Evolutionary conservation across 1,284 basidiomycete genomes (phyloP), one percentile per base, ranked within the genome.

Genomic region (Tylopilus sp.): DNA sequence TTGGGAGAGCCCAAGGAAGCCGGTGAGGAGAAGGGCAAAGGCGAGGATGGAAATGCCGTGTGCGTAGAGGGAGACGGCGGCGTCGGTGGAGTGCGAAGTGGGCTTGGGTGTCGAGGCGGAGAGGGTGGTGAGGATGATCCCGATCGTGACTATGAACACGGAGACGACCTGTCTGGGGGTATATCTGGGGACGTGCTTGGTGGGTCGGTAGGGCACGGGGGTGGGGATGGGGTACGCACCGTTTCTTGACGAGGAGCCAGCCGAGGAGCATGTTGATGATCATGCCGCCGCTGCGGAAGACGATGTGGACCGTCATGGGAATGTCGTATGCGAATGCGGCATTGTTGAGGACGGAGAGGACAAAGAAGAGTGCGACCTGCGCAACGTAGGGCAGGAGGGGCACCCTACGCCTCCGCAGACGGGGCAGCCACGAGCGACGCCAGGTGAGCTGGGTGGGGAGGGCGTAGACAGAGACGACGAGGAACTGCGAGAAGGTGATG

Each of bases 301-400:
- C 91, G 68, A 98, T 97, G 70, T 98, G 94, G 1, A 98, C 88
- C 0, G 91, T 76, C 83, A 97, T 92, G 15, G 94, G 94, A 53
- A 97, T 89, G 54, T 81, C 72, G 63, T 84, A 94, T 5, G 84
- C 90, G 67, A 98, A 97, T 1, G 93, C 94, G 24, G 83, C 84
- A 72, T 97, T 98, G 73, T 98, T 98, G 62, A 98, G 75, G 51
- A 87, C 67, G n/a, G 89, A 93, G 52, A 94, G 81, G 8, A 80
- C 70, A 56, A 91, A 87, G 72, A 95, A 96, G 37, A 98, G 76
- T 2, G 78, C 76, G 42, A 97, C 94, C 72, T 97, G 94, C 1
- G 88, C 74, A 20, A 88, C 64, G 77, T 96, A 96, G 11, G 87
- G 76, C 14, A 73, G 69, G 20, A 98, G 67, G 1, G 94, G 92